A percentile compares a stretch with the other conserved stretches of the same genome.
Conservation (phyloP, 768 basidiomycete species). For the Suillus occidentalis region DNA sequence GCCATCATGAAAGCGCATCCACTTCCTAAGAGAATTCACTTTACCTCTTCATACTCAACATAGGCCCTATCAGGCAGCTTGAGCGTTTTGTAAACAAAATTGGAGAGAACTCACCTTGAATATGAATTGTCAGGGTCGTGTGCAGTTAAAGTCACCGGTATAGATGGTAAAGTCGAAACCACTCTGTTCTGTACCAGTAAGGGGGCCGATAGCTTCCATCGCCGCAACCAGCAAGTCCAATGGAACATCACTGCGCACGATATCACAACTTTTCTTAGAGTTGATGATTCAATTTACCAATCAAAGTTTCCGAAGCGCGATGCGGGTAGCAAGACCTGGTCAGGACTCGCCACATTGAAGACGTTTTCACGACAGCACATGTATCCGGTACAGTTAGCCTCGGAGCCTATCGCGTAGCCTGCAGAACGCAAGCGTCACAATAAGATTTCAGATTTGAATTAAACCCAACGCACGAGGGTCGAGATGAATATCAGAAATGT, state of each 20-base stretch:
- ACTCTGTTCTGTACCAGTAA: conserved; percentile 56
- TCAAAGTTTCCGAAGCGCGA: conserved; percentile 61
- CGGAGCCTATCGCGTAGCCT: conserved; percentile 70
- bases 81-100: not conserved
- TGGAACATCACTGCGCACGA: conserved; percentile 53
- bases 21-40: not conserved
- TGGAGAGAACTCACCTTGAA: conserved; percentile 42
- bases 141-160: conserved; percentile 74
- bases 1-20: conserved; percentile 2
- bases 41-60: conserved; percentile 60
- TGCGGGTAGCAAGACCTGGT: conserved; percentile 51
- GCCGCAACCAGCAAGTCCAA: conserved; percentile 55
- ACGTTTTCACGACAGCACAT: conserved; percentile 61
- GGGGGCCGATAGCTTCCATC: conserved; percentile 61
- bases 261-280: not conserved
- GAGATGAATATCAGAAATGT: conserved; percentile 50
- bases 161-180: conserved; percentile 68
- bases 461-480: conserved; percentile 43
- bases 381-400: conserved; percentile 65
- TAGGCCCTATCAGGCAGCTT: conserved; percentile 43
- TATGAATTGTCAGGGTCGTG: conserved; percentile 71
- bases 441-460: not conserved
- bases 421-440: not conserved
- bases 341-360: conserved; percentile 47
- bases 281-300: conserved; percentile 38